Conservation (phyloP, 2,329 filamentous ascomycete genomes). For the Colletotrichum orchidophilum region DNA sequence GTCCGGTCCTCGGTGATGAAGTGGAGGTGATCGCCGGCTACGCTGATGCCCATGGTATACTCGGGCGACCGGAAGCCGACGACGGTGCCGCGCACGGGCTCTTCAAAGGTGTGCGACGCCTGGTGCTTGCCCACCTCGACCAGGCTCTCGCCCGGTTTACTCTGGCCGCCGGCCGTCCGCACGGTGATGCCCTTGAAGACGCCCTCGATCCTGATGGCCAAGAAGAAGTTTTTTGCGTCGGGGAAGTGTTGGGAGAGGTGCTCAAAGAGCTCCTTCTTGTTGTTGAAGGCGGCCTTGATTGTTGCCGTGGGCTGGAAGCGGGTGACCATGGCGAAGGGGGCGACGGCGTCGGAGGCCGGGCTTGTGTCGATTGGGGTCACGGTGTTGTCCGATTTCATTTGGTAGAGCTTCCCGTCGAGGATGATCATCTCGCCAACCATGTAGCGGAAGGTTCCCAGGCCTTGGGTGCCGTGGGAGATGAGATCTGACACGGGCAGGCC, state of each 20-base stretch:
- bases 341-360: conserved; percentile 35
- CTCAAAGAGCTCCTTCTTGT: conserved; percentile 40
- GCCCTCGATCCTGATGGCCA: conserved; percentile 43
- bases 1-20: conserved; percentile 44
- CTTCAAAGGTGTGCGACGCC: conserved; percentile 40
- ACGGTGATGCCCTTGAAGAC: conserved; percentile 41
- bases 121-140: conserved; percentile 41
- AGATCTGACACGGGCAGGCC: conserved; percentile 42
- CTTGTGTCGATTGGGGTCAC: conserved; percentile 38
- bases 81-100: conserved; percentile 39
- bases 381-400: conserved; percentile 47
- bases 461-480: conserved; percentile 45
- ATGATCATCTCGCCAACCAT: conserved; percentile 49
- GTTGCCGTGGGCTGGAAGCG: conserved; percentile 40
- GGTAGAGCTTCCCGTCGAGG: conserved; percentile 43
- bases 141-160: conserved; percentile 39
- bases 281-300: conserved; percentile 34
- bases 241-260: conserved; percentile 38
- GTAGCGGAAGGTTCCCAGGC: conserved; percentile 46
- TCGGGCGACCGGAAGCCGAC: conserved; percentile 44
- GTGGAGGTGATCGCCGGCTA: conserved; percentile 46
- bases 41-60: conserved; percentile 45
- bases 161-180: conserved; percentile 45
- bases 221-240: conserved; percentile 41
- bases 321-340: conserved; percentile 47